A percentile compares a stretch with the other conserved stretches of the same genome.
These are phyloP conservation scores for Hypoxylon sp. DNA, from an alignment of 2,329 filamentous ascomycete genomes.

Conservation along the genomic window DNA sequence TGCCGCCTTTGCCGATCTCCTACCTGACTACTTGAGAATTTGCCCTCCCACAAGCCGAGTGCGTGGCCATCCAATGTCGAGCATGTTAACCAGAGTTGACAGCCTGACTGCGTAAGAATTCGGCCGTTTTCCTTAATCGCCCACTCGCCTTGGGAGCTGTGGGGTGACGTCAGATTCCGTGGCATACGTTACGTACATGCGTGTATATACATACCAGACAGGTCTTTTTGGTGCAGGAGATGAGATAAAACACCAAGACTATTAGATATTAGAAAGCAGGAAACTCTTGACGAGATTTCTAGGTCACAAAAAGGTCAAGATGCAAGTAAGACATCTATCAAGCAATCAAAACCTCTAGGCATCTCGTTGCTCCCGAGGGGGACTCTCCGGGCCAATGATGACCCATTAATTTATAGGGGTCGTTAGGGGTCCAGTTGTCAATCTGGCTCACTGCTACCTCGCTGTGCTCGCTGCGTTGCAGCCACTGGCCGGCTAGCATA, in stretches of 20 bases:
- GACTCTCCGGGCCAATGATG: background rate
- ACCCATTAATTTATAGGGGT: background rate
- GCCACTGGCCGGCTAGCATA: too few relatives aligned
- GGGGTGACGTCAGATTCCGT: constrained; percentile 26
- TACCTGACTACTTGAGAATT: constrained; percentile 9
- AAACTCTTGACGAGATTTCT: too few relatives aligned
- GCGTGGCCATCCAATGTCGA: constrained; percentile 27
- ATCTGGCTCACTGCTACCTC: background rate
- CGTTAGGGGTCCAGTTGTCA: background rate
- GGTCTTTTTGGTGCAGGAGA: constrained; percentile 1
- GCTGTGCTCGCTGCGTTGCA: background rate
- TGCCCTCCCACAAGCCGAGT: constrained; percentile 3
- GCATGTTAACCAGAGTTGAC: constrained; percentile 13
- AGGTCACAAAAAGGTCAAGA: too few relatives aligned
- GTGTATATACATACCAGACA: background rate
- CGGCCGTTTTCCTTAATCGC: constrained; percentile 3
- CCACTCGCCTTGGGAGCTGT: background rate
- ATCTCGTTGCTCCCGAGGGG: too few relatives aligned
- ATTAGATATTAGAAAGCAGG: too few relatives aligned
- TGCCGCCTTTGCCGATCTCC: constrained; percentile 15
- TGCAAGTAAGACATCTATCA: background rate
- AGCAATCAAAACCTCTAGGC: background rate
- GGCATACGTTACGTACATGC: too few relatives aligned
- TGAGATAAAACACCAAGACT: constrained; percentile 14
- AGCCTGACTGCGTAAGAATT: background rate